Percentiles rank a stretch among this genome's conserved stretches.
Evolutionary conservation across 1,284 basidiomycete species (phyloP).

Genomic region (Apiotrichum montevideense): DNA sequence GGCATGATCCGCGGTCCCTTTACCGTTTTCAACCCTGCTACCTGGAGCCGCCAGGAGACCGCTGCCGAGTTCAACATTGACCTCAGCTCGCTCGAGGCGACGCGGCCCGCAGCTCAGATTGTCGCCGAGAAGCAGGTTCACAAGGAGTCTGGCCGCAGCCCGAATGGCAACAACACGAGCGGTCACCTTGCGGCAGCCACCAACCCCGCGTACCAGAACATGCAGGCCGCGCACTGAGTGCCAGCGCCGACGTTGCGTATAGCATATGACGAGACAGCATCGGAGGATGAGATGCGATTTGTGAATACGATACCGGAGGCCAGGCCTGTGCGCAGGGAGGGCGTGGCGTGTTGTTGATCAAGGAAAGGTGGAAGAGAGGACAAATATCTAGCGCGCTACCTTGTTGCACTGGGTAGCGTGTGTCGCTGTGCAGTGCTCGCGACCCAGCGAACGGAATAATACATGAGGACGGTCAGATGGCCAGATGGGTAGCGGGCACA

Average conservation of each 20-base stretch:
- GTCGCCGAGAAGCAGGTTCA: conserved; percentile 26
- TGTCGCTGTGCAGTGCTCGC: no score
- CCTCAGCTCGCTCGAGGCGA: conserved; percentile 32
- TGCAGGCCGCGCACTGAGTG: conserved; percentile 17
- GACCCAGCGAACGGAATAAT: no score
- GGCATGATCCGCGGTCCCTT: conserved; percentile 34
- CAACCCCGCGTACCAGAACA: conserved; percentile 17
- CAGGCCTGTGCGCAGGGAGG: no score
- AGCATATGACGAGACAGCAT: not conserved
- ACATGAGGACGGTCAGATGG: no score
- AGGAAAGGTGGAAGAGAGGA: no score
- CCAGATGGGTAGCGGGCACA: no score
- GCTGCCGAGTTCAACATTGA: conserved; percentile 40
- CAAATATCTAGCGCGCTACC: no score
- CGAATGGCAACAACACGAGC: conserved; percentile 9
- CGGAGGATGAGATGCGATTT: not conserved
- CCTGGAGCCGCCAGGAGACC: conserved; percentile 36
- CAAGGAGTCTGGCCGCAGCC: conserved; percentile 25
- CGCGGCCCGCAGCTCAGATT: conserved; percentile 26
- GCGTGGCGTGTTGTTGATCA: no score
- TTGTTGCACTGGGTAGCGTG: no score
- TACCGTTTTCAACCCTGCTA: conserved; percentile 43
- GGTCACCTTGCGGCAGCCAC: not conserved
- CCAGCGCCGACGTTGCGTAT: not conserved
- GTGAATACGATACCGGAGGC: not conserved